Conservation (phyloP, 2,329 filamentous ascomycete species). For the Colletotrichum simmondsii region DNA sequence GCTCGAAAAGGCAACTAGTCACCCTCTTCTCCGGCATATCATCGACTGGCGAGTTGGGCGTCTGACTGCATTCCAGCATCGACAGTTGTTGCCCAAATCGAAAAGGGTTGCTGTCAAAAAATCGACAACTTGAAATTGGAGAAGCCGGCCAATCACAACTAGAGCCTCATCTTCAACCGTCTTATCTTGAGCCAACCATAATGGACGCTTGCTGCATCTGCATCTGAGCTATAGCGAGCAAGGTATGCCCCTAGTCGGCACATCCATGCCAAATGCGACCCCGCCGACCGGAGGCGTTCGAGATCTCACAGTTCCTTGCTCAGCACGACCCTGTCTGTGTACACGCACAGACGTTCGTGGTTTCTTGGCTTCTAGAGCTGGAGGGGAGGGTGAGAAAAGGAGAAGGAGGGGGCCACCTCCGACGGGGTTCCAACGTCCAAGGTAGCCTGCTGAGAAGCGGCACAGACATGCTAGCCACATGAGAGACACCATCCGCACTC, state of each 20-base stretch:
- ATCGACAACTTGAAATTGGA: slow-evolving; percentile 54
- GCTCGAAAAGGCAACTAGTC: slow-evolving; percentile 2
- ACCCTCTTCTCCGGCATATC: slow-evolving; percentile 6
- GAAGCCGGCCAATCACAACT: slow-evolving; percentile 49
- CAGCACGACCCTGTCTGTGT: slow-evolving; percentile 14
- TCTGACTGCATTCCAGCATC: slow-evolving; percentile 11
- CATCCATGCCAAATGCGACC: slow-evolving; percentile 28
- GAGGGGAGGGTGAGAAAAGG: neutral
- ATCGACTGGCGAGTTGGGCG: slow-evolving; percentile 17
- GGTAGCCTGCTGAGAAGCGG: slow-evolving; percentile 14
- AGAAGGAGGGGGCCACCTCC: neutral
- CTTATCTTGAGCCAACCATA: slow-evolving; percentile 58
- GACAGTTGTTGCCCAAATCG: slow-evolving; percentile 14
- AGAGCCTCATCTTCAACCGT: slow-evolving; percentile 35
- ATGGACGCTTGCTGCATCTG: slow-evolving; percentile 32
- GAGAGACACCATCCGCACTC: slow-evolving; percentile 2
- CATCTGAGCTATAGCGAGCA: slow-evolving; percentile 23
- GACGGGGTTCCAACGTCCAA: slow-evolving; percentile 7
- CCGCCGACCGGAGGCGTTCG: slow-evolving; percentile 27
- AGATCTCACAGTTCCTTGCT: slow-evolving; percentile 31
- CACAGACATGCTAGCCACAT: neutral
- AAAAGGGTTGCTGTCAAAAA: slow-evolving; percentile 34
- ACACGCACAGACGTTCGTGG: slow-evolving; percentile 26
- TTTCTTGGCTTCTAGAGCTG: slow-evolving; percentile 25
- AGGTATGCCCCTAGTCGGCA: slow-evolving; percentile 23